Evolutionary conservation across 257 asterid species (phyloP), one percentile per base, ranked within the genome.

Genomic region (Nicotiana otophora): DNA sequence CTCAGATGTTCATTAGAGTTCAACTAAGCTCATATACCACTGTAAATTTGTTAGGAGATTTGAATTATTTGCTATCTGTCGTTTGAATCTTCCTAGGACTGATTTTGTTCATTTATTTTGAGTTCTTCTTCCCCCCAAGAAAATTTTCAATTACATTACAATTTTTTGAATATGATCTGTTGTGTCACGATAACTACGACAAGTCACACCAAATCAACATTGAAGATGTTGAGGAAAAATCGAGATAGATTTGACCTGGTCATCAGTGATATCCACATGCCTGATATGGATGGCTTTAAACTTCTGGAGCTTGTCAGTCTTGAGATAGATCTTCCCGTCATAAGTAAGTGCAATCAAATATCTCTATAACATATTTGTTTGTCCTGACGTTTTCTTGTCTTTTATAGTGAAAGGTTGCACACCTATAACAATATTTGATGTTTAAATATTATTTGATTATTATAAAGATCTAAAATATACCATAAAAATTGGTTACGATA

Each of bases 261-360:
- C 58, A 93, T 95, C 77, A 92, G 97, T 39, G 26, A 23, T 23
- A 23, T 0, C 26, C 1, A 23, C 26, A 23, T 23, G 1, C 26
- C 26, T 23, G 1, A 95, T 86, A 93, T 95, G 95, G 98, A 94
- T 81, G 97, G 98, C 51, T 94, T 94, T 80, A 90, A 89, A 90
- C 98, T 95, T 84, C 90, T 93, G 36, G 98, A 95, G 87, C 97
- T 86, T 30, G 92, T 95, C 70, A 97, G 97, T 64, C 97, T 93
- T 11, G 97, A 93, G 83, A 86, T 93, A 97, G 96, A 95, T 87
- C 90, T 95, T 48, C 97, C 98, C 3, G 98, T 95, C 69, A 95
- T 95, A 86, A 93, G 98, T 95, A 88, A 84, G 26, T 23, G 26
- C 26, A 23, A 23, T 23, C 26, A 23, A 23, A 23, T 23, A 23